Evolutionary conservation across 768 basidiomycete species (phyloP).

Genomic region (Amanita rubescens): DNA sequence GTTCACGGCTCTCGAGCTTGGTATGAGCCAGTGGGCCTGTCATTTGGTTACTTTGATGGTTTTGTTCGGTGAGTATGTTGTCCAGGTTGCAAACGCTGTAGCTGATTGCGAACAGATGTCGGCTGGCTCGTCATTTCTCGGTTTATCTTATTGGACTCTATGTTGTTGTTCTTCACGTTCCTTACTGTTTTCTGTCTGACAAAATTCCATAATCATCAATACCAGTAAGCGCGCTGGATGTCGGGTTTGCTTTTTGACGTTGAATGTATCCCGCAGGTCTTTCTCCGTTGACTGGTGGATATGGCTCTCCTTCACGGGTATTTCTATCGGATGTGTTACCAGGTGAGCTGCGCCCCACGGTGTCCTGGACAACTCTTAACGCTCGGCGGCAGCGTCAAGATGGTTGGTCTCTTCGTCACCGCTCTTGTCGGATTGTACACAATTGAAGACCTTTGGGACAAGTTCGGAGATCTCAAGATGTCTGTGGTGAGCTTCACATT

Average conservation of each 20-base stretch:
- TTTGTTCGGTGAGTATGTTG: constrained; percentile 59
- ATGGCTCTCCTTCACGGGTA: constrained; percentile 90
- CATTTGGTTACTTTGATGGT: constrained; percentile 95
- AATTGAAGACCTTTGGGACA: constrained; percentile 96
- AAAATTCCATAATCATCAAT: constrained; percentile 97
- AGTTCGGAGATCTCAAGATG: constrained; percentile 95
- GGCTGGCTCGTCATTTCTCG: constrained; percentile 96
- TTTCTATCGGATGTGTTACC: constrained; percentile 92
- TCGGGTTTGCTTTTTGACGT: constrained; percentile 3
- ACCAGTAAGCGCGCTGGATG: constrained; percentile 51
- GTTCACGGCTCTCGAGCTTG: constrained; percentile 93
- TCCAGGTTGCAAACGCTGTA: neutral
- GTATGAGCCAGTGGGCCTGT: constrained; percentile 83
- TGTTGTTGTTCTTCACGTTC: constrained; percentile 99
- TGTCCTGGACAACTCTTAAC: neutral
- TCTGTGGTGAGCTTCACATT: constrained; percentile 51
- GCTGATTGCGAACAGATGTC: constrained; percentile 53
- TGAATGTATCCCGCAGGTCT: constrained; percentile 42
- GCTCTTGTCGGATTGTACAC: constrained; percentile 94
- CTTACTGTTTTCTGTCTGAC: constrained; percentile 90
- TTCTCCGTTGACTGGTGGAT: constrained; percentile 98
- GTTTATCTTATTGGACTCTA: constrained; percentile 96
- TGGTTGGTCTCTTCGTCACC: constrained; percentile 94
- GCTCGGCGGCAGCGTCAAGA: constrained; percentile 64
- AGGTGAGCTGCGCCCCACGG: constrained; percentile 39